Evolutionary conservation across 306 rosid genomes (phyloP).

Genomic region (Trifolium pratense): DNA sequence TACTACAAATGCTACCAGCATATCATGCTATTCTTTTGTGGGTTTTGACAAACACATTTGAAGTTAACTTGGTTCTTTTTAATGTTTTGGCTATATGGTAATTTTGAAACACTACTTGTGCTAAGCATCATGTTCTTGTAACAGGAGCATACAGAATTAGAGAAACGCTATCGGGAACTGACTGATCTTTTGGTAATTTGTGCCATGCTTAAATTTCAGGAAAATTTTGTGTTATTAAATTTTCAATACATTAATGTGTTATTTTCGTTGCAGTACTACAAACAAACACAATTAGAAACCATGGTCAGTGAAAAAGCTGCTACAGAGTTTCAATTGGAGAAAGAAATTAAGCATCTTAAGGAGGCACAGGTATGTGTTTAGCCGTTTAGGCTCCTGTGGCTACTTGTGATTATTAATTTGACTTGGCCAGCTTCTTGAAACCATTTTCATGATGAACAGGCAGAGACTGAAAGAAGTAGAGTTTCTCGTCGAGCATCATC

Average conservation of each 20-base stretch:
- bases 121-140: constrained; percentile 39
- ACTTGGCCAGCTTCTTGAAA: constrained; percentile 36
- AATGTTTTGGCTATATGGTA: constrained; percentile 9
- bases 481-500: constrained; percentile 81
- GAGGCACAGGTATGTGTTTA: constrained; percentile 77
- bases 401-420: constrained; percentile 34
- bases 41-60: constrained; percentile 18
- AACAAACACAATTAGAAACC: constrained; percentile 98
- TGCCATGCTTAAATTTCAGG: constrained; percentile 36
- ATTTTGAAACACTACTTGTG: constrained; percentile 37
- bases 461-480: constrained; percentile 87
- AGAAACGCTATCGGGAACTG: constrained; percentile 96
- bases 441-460: constrained; percentile 58
- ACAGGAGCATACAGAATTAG: constrained; percentile 97
- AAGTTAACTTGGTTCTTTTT: constrained; percentile 17
- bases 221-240: constrained; percentile 15
- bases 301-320: constrained; percentile 98
- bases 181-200: constrained; percentile 90
- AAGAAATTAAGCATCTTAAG: constrained; percentile 86
- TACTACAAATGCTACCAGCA: background rate
- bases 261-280: constrained; percentile 74
- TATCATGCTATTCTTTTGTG: constrained; percentile 17
- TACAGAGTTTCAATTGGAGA: constrained; percentile 89
- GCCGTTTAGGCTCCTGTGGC: constrained; percentile 36
- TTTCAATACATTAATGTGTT: constrained; percentile 35